A percentile compares a stretch with the other conserved stretches of the same genome.
Conservation (phyloP, 1,284 basidiomycete genomes). For the Farysia itapuensis region DNA sequence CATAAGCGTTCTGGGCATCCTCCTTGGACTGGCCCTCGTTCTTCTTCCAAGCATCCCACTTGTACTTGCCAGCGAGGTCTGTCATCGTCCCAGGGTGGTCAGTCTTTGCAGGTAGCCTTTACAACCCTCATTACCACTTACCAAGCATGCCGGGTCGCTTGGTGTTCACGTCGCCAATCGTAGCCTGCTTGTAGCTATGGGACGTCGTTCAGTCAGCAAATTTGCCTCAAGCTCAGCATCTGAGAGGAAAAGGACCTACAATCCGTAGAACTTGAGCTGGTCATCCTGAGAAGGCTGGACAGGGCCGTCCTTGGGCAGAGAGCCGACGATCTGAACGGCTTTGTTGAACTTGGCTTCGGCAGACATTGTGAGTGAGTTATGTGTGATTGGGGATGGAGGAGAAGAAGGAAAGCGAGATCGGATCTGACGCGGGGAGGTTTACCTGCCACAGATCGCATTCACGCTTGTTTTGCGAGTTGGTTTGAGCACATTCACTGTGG, state of each 20-base stretch:
- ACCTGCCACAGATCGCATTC: too few relatives aligned
- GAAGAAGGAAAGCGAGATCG: too few relatives aligned
- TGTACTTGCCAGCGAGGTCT: constrained; percentile 57
- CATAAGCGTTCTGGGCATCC: constrained; percentile 52
- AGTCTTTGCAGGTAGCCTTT: neutral
- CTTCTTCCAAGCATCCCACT: constrained; percentile 58
- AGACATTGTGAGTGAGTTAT: too few relatives aligned
- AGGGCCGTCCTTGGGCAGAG: constrained; percentile 47
- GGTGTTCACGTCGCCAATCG: constrained; percentile 56
- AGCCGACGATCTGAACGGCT: constrained; percentile 42
- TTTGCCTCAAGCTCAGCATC: too few relatives aligned
- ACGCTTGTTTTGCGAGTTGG: too few relatives aligned
- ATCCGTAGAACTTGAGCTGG: constrained; percentile 57
- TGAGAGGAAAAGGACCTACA: constrained; percentile 17
- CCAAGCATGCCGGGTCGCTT: constrained; percentile 56
- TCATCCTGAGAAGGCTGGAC: constrained; percentile 53
- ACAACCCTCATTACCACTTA: constrained; percentile 14
- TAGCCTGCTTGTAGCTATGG: constrained; percentile 57
- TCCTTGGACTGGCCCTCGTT: constrained; percentile 49
- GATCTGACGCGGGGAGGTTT: too few relatives aligned
- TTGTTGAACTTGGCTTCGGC: constrained; percentile 50
- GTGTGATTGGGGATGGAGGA: too few relatives aligned
- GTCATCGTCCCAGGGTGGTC: too few relatives aligned
- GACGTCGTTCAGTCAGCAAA: too few relatives aligned
- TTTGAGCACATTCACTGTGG: too few relatives aligned